Base-by-base conservation (phyloP, 257 asterid genomes). In the Solanum appendiculatum region DNA sequence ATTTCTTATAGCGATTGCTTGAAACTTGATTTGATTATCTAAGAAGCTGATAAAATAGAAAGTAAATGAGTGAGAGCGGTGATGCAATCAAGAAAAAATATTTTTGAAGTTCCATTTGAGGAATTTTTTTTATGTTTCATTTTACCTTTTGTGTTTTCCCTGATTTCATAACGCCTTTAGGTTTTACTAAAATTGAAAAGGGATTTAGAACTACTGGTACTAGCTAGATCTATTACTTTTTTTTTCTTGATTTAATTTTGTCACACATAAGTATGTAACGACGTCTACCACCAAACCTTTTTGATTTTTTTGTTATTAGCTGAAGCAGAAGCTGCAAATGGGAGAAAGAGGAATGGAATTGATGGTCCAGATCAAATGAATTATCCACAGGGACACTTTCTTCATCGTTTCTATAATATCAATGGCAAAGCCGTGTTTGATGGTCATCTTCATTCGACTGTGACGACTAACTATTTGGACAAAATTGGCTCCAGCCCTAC, bases 321-420 rank as follows among this genome's bases (percentile, higher is more conserved):
- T 86, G 91, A 86, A 69, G 85, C 86, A 64, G 88, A 88, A 44
- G 86, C 83, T 54, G 86, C 29, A 78, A 87, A 25, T 5, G 56
- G 20, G 48, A 87, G 29, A 40, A 88, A 89, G 85, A 88, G 44
- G 84, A 91, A 88, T 14, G 27, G 1, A 46, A 78, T 46, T 13
- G 64, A 9, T 27, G 84, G 84, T 27, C 5, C 64, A 78, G 20
- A 66, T 46, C 82, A 82, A 86, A 14, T 68, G 72, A 84, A 48
- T 84, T 29, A 44, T 31, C 51, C 86, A 40, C 75, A 23, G 85
- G 48, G 36, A 85, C 63, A 75, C 27, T 82, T 40, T 75, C 37
- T n/a, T 77, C 25, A 25, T 29, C 1, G 11, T 4, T 42, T 42
- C 60, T 25, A 77, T 9, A 29, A 12, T 37, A 8, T 4, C 14